Base-by-base conservation (phyloP, 2,329 filamentous ascomycete species). In the Beauveria rudraprayagi region DNA sequence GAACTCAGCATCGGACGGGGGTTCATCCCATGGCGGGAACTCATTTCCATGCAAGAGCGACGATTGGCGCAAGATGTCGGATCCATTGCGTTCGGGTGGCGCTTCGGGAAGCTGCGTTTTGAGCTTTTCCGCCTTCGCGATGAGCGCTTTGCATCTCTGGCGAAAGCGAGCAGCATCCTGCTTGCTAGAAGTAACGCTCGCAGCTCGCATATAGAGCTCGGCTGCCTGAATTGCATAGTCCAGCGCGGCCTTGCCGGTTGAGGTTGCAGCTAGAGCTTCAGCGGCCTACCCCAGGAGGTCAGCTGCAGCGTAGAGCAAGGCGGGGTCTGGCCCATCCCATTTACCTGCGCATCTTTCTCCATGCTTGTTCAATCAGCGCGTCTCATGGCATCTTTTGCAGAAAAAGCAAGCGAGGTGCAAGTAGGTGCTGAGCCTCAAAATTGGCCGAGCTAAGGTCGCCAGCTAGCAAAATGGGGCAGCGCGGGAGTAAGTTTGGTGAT, bases 11-110 rank as follows among this genome's bases (percentile, higher is more conserved):
- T 81, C 71, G 3, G 73, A 70, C 1, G 90, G 88, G 30, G 85
- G 78, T 2, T 73, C 74, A n/a, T 82, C 82, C 94, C 94, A 99
- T 0, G 90, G 91, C 11, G 89, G 91, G 66, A 96, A 97, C 22
- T 88, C 80, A 68, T 86, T 89, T 0, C 89, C 91, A 70, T 96
- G 91, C 22, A 99, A 80, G 60, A 85, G 88, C 5, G 92, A 94
- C 3, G 88, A 86, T 69, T 87, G 86, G 1, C 90, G 78, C 9
- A 97, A 74, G 56, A 97, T 86, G 9, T 63, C 61, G 7, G 50
- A 37, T 47, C 41, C 57, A 28, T 40, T 16, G 7, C 5, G 26
- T 26, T 8, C 26, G 5, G 28, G 19, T 24, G 47, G 26, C 10
- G 19, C 16, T 54, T 46, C 46, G 37, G 46, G 24, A 16, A 70